Evolutionary conservation across 208 protist genomes (phyloP).

Genomic region (Polymyxa betae): DNA sequence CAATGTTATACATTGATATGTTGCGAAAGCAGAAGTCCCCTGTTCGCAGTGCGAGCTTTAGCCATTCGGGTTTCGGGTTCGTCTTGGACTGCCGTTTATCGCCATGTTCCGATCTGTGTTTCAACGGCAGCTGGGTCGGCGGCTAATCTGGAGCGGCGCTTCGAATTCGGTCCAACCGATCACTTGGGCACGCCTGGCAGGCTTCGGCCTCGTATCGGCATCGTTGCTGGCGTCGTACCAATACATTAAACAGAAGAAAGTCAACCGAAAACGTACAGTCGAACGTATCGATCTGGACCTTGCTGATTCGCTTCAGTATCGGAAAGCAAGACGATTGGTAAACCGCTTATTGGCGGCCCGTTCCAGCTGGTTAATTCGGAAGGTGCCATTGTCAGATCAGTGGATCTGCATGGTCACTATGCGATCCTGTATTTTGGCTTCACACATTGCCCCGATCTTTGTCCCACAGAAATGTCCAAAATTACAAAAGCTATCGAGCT

Average conservation of each 20-base stretch:
- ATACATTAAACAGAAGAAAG: background rate
- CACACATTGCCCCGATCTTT: slow-evolving; percentile 93
- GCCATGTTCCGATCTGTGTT: no score
- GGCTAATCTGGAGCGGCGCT: no score
- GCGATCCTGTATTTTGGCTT: slow-evolving; percentile 94
- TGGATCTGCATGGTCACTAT: slow-evolving; percentile 84
- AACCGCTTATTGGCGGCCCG: slow-evolving; percentile 59
- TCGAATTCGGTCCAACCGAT: background rate
- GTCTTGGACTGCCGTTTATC: no score
- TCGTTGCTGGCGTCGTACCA: background rate
- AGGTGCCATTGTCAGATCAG: background rate
- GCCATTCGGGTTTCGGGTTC: no score
- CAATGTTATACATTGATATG: no score
- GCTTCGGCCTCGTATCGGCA: background rate
- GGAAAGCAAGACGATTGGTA: slow-evolving; percentile 46
- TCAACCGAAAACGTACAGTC: background rate
- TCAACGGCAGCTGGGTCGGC: no score
- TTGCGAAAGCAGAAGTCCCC: no score
- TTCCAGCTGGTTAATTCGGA: slow-evolving; percentile 52
- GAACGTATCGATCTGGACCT: background rate
- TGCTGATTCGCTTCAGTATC: background rate
- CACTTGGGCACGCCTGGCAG: background rate
- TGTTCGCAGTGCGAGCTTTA: no score
- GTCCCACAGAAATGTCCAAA: slow-evolving; percentile 90
- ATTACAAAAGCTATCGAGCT: slow-evolving; percentile 81